These are phyloP conservation scores for Theobroma cacao DNA, from an alignment of 345 rosid species.

Conservation along the genomic window DNA sequence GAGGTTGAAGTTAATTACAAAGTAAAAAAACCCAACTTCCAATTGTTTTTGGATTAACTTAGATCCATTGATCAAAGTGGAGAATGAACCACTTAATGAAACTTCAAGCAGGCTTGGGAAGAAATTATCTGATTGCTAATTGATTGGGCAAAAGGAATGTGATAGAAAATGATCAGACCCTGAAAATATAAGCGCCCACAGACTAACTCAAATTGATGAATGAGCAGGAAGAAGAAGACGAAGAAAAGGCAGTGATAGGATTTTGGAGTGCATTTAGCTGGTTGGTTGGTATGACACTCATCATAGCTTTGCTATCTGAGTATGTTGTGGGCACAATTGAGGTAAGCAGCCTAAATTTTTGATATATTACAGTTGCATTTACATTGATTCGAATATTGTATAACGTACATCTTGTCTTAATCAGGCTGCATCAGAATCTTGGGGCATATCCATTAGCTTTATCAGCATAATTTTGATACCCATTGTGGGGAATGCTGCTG, in stretches of 20 bases:
- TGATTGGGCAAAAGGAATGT: not conserved
- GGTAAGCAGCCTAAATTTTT: constrained; percentile 33
- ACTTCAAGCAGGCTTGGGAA: too few species aligned
- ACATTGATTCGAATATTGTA: not conserved
- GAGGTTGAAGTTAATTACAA: not conserved
- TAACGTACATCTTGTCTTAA: not conserved
- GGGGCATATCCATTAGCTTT: constrained; percentile 88
- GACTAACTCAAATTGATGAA: not conserved
- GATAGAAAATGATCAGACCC: not conserved
- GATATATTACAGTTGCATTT: not conserved
- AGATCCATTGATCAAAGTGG: not conserved
- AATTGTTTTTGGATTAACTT: not conserved
- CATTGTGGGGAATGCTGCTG: constrained; percentile 96
- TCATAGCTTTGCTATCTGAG: constrained; percentile 80
- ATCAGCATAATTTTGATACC: constrained; percentile 87
- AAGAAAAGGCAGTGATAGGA: constrained; percentile 71
- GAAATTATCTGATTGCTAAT: too few species aligned
- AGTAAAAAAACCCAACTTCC: not conserved
- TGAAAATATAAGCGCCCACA: not conserved
- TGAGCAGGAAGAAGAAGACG: constrained; percentile 53
- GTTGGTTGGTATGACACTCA: constrained; percentile 70
- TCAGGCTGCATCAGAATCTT: constrained; percentile 81
- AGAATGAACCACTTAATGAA: too few species aligned
- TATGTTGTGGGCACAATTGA: constrained; percentile 88
- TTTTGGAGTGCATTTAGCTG: constrained; percentile 78